phyloP scores from a whole-genome alignment of 2,329 filamentous ascomycete genomes.

The Clarireedia paspali region DNA sequence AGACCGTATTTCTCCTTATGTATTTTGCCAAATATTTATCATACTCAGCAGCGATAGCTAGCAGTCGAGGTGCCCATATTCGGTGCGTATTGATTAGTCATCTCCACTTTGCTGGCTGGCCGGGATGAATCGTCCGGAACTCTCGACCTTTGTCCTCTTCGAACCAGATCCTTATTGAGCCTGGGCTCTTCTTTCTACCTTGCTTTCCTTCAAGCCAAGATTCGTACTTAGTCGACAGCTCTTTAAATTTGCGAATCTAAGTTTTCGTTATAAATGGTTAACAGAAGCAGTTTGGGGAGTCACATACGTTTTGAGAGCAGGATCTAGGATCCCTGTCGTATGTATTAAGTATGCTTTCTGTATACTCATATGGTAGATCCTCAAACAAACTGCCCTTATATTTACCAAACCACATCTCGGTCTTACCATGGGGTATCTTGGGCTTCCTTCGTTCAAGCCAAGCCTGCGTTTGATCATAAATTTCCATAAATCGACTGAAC shows the following conservation, averaged over 20 bases:
- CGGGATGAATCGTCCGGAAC: not conserved
- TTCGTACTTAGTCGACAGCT: not conserved
- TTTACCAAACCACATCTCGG: not conserved
- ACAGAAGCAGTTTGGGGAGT: not conserved
- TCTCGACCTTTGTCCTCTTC: constrained; percentile 1
- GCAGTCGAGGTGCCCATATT: not conserved
- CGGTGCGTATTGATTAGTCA: not conserved
- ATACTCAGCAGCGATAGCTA: not conserved
- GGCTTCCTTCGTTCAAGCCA: not conserved
- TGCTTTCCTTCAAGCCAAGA: not conserved
- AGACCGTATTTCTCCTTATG: not conserved
- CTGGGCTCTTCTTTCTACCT: not conserved
- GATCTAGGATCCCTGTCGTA: not conserved
- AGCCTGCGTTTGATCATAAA: not conserved
- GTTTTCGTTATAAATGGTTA: not conserved
- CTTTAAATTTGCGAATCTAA: not conserved
- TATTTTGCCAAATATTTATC: not conserved
- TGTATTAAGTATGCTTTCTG: not conserved
- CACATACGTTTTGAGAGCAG: not conserved
- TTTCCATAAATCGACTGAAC: not conserved
- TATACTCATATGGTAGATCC: not conserved
- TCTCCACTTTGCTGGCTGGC: not conserved
- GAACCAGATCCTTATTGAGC: constrained; percentile 3
- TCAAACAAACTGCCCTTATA: not conserved
- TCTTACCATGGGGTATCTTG: not conserved